Conservation (phyloP, 1,139 yeast species). For the Lodderomyces margitis region DNA sequence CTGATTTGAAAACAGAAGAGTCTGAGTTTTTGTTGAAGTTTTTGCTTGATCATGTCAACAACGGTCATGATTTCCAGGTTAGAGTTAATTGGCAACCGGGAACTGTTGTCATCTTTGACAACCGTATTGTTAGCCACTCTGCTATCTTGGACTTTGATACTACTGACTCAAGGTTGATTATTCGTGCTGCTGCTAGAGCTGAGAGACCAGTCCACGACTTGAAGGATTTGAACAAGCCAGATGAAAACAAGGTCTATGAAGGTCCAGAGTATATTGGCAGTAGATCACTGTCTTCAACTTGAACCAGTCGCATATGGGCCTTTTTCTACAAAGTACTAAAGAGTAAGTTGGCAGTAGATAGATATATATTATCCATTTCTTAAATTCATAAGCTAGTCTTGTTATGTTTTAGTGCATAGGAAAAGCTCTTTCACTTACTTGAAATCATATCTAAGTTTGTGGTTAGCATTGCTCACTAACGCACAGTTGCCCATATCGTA, state of each 20-base stretch:
- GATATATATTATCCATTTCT: background rate
- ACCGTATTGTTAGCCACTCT: constrained; percentile 61
- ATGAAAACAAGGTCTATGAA: constrained; percentile 14
- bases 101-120: constrained; percentile 73
- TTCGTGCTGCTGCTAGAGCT: constrained; percentile 66
- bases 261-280: constrained; percentile 17
- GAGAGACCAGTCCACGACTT: constrained; percentile 42
- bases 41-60: constrained; percentile 50
- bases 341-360: constrained; percentile 13
- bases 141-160: constrained; percentile 62
- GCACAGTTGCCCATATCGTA: constrained; percentile 39
- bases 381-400: background rate
- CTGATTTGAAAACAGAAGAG: constrained; percentile 65
- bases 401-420: background rate
- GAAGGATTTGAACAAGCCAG: constrained; percentile 29
- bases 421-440: background rate
- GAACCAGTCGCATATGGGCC: background rate
- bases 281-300: background rate
- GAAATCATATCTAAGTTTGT: constrained; percentile 13
- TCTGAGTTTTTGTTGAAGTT: constrained; percentile 54
- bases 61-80: constrained; percentile 38
- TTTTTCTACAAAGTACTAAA: too few relatives aligned
- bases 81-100: constrained; percentile 42
- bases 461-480: constrained; percentile 21
- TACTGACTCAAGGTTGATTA: constrained; percentile 59